phyloP scores from a whole-genome alignment of 1,139 yeast species.

The Maudiozyma humilis region DNA sequence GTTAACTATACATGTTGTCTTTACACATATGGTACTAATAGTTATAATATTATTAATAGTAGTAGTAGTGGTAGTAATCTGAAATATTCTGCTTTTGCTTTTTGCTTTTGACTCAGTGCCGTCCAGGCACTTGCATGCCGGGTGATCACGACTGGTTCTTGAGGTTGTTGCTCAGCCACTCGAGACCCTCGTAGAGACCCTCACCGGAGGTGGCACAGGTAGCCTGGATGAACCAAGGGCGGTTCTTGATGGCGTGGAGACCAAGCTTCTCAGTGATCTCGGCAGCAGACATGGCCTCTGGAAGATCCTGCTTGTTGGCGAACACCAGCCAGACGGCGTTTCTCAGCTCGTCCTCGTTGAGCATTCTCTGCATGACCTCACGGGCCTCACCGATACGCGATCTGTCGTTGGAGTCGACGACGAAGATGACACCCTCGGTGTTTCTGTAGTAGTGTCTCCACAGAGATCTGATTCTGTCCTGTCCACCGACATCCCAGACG shows the following conservation, averaged over 20 bases:
- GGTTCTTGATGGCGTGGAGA: slow-evolving; percentile 73
- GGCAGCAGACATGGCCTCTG: slow-evolving; percentile 86
- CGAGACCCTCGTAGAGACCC: slow-evolving; percentile 84
- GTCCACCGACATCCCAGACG: slow-evolving; percentile 98
- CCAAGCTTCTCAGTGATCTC: slow-evolving; percentile 82
- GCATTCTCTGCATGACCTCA: slow-evolving; percentile 89
- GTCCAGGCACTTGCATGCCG: not conserved
- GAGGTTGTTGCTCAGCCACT: slow-evolving; percentile 82
- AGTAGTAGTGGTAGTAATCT: slow-evolving; percentile 2
- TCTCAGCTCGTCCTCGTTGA: slow-evolving; percentile 88
- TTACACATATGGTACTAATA: not conserved
- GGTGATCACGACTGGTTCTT: slow-evolving; percentile 41
- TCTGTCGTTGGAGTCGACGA: slow-evolving; percentile 88
- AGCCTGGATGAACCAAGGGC: slow-evolving; percentile 87
- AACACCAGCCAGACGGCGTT: slow-evolving; percentile 83
- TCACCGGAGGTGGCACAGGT: slow-evolving; percentile 89
- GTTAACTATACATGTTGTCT: not conserved
- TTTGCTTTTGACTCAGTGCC: no score
- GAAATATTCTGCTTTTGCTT: not conserved
- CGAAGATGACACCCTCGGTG: slow-evolving; percentile 90
- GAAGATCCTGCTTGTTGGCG: slow-evolving; percentile 91
- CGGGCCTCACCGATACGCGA: slow-evolving; percentile 91
- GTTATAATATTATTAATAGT: slow-evolving; percentile 1
- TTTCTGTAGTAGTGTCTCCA: slow-evolving; percentile 95
- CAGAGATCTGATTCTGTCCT: slow-evolving; percentile 88